Base-by-base conservation (phyloP, 2,329 filamentous ascomycete species). In the Phyllosticta capitalensis region DNA sequence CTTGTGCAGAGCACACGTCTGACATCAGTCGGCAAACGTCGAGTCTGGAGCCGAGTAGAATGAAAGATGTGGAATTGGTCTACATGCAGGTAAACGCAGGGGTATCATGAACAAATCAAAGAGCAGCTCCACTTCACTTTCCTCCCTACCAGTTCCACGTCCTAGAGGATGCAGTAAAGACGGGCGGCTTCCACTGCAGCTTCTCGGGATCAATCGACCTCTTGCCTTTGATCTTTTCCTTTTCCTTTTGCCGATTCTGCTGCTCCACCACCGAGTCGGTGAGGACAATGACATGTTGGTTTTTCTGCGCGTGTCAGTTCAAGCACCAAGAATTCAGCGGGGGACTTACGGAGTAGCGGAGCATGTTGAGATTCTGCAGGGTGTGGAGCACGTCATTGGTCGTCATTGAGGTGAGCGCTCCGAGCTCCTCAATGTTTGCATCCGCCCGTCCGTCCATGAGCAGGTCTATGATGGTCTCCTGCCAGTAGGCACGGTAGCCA, bases 401-500 rank as follows among this genome's bases (percentile, higher is more conserved):
- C n/a, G 92, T 97, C 92, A 99, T 97, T 2, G 92, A 88, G 9
- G 94, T 84, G 33, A 84, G 74, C 5, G 82, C 79, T 0, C 90
- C 92, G 56, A 99, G 83, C 55, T 89, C 84, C 67, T 96, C 92
- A 58, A 97, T 92, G 60, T 88, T 95, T 58, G 89, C 87, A 68
- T 85, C 86, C 12, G 87, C 84, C 9, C 85, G 83, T 2, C 72
- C 72, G 33, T 77, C 86, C 53, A 95, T 76, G n/a, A 99, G 79
- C 14, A 95, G 72, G 61, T 96, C 92, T 4, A 97, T 82, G 38
- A 99, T 89, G 54, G 90, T 91, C 72, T 99, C 94, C 28, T 92
- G 91, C 94, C 94, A 99, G 75, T 96, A 99, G 64, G 96, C 92
- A 55, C 94, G 86, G 74, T 99, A 99, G 66, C 92, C 92, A 26